A percentile compares a stretch with the other conserved stretches of the same genome.
Evolutionary conservation across 495 filamentous ascomycete genomes (phyloP).

Genomic region (Thermothielavioides terrestris): DNA sequence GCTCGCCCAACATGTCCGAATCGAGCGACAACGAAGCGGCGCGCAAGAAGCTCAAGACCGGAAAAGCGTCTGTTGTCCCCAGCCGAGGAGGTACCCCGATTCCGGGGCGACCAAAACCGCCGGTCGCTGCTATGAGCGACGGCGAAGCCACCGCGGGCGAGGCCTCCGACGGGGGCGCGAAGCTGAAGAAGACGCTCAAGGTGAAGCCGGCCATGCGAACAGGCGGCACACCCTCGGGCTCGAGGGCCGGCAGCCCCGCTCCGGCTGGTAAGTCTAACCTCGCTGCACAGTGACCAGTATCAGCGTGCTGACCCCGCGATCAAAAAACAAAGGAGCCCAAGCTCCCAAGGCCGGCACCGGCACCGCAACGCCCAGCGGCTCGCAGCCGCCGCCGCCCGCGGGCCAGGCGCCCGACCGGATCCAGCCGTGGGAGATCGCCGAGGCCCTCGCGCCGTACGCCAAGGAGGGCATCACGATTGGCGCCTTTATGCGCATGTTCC

Average conservation of each 20-base stretch:
- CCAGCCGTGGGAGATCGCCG: slow-evolving; percentile 45
- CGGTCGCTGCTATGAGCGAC: slow-evolving; percentile 66
- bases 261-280: slow-evolving; percentile 20
- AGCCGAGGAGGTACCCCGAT: slow-evolving; percentile 47
- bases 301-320: background rate
- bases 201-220: slow-evolving; percentile 32
- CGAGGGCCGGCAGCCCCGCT: slow-evolving; percentile 45
- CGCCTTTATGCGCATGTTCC: slow-evolving; percentile 55
- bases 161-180: slow-evolving; percentile 58
- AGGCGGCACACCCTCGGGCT: slow-evolving; percentile 42
- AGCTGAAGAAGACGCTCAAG: slow-evolving; percentile 58
- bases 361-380: slow-evolving; percentile 17
- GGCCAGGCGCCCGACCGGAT: slow-evolving; percentile 18
- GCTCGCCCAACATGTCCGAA: slow-evolving; percentile 79
- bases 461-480: slow-evolving; percentile 56
- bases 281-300: background rate
- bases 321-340: no score
- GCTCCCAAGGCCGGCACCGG: slow-evolving; percentile 36
- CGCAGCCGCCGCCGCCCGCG: slow-evolving; percentile 8
- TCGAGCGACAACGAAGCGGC: slow-evolving; percentile 82
- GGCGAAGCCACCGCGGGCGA: slow-evolving; percentile 69
- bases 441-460: slow-evolving; percentile 45
- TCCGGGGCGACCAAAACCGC: slow-evolving; percentile 44
- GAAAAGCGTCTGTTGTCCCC: slow-evolving; percentile 40
- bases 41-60: slow-evolving; percentile 81